These are phyloP conservation scores for Rhizopogon vulgaris DNA, from an alignment of 768 basidiomycete species.

Conservation along the genomic window DNA sequence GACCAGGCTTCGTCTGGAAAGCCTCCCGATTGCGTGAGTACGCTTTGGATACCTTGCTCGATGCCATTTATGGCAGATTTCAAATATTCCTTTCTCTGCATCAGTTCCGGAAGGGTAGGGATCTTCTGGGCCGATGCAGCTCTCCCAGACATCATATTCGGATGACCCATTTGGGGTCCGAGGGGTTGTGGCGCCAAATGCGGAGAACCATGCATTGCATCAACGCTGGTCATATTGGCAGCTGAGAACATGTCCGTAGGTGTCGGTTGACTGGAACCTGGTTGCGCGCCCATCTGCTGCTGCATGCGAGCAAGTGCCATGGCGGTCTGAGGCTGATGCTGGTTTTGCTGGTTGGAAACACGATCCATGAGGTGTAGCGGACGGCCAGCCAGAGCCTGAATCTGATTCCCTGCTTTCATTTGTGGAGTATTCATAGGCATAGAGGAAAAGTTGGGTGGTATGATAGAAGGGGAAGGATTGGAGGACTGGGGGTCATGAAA, in stretches of 20 bases:
- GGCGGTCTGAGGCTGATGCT: slow-evolving; percentile 25
- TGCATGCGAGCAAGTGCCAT: slow-evolving; percentile 32
- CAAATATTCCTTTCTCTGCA: slow-evolving; percentile 16
- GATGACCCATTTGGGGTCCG: slow-evolving; percentile 14
- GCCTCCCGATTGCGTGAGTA: slow-evolving; percentile 9
- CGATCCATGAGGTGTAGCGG: slow-evolving; percentile 43
- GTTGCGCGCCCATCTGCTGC: slow-evolving; percentile 27
- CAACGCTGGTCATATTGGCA: slow-evolving; percentile 34
- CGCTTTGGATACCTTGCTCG: not conserved
- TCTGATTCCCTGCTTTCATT: slow-evolving; percentile 21
- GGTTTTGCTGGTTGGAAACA: slow-evolving; percentile 42
- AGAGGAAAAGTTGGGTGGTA: slow-evolving; percentile 33
- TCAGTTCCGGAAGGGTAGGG: slow-evolving; percentile 15
- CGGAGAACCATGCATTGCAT: slow-evolving; percentile 47
- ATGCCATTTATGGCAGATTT: slow-evolving; percentile 8
- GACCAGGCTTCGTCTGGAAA: slow-evolving; percentile 12
- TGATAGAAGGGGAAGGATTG: slow-evolving; percentile 21
- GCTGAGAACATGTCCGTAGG: slow-evolving; percentile 43
- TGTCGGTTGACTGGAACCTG: slow-evolving; percentile 32
- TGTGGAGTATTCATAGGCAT: slow-evolving; percentile 31
- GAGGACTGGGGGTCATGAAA: slow-evolving; percentile 31
- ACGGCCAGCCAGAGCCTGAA: slow-evolving; percentile 26
- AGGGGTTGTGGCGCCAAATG: slow-evolving; percentile 23
- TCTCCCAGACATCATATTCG: slow-evolving; percentile 15
- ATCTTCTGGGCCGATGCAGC: slow-evolving; percentile 9